Evolutionary conservation across 2,329 filamentous ascomycete species (phyloP), one percentile per base, ranked within the genome.

Genomic region (Trematosphaeria pertusa): DNA sequence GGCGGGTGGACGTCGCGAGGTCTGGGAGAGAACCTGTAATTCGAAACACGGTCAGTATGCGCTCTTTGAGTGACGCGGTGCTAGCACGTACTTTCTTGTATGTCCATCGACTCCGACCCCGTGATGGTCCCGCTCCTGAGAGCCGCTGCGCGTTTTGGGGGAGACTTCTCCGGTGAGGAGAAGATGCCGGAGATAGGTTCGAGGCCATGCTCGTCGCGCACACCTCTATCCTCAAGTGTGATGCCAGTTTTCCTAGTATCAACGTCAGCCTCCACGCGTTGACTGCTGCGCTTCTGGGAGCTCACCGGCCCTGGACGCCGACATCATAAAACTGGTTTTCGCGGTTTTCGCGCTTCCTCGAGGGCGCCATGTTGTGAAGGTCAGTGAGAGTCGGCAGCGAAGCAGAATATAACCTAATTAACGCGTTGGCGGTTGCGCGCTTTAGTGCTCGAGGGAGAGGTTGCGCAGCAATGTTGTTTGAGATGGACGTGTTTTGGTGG

Each of bases 141-240:
- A 46, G 46, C 48, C 17, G 39, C 26, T 15, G 46, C 57, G 39
- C 53, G 57, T 56, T 59, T 69, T 1, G 78, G 75, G n/a, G 79
- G 81, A 43, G 72, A 75, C 62, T 86, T 88, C 56, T 84, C 82
- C 11, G 92, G 91, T 15, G 92, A 96, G 7, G 92, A 97, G 72
- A 96, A 96, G 56, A 97, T 84, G 58, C 85, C 84, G 26, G 93
- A 89, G 48, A 96, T 82, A 26, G 89, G 87, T 69, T 97, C 91
- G 78, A 99, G 86, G 71, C 93, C 94, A 79, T 96, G 80, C 70
- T 95, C 91, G 74, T 97, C 93, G 74, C 91, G 88, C 50, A 86
- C 78, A 41, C 90, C 90, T 44, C 79, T 85, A 64, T 96, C 90
- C 62, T 85, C 84, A 22, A 97, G 74, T 1, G 85, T 88, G 19